Evolutionary conservation across 2,329 filamentous ascomycete genomes (phyloP), one percentile per base, ranked within the genome.

Genomic region (Fusarium sp.): DNA sequence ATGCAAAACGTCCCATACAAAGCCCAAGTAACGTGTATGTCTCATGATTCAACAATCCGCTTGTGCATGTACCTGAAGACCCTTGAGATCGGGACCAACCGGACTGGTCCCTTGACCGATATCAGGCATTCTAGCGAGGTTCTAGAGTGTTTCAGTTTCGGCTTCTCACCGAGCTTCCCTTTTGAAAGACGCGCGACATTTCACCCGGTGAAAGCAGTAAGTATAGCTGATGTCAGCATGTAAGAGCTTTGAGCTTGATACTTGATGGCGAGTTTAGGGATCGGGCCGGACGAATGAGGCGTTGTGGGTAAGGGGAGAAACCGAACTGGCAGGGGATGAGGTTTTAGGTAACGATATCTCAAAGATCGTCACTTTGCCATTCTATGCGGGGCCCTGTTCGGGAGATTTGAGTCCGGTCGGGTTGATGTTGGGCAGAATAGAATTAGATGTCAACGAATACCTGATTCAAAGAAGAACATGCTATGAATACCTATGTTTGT

Each of bases 21-120:
- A 57, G 58, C 48, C 40, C 55, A 66, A 60, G 59, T 74, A 72
- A 68, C 70, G 60, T 63, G 68, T 56, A 43, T 51, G 61, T 73
- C 72, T 73, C 63, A 54, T 70, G 70, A 69, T 74, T 65, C 55
- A 42, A 58, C 56, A n/a, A 58, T 34, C 34, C 55, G 50, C 18
- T 37, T 37, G 34, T 37, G 34, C 18, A 20, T 51, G n/a, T 5
- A 41, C 23, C 34, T 47, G 32, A 53, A 53, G 18, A 53, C 42
- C 71, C 55, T 58, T 56, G 57, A 68, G 58, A 68, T 73, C 70
- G 72, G 72, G 68, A 53, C 63, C 63, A 72, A 73, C 68, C 70
- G 72, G 72, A 59, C 56, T 55, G 66, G 55, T 60, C 34, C 60
- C 68, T 57, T 63, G 40, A 48, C 32, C 51, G 54, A 37, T 41